phyloP scores from a whole-genome alignment of 2,329 filamentous ascomycete species.

The Fulvia fulva region DNA sequence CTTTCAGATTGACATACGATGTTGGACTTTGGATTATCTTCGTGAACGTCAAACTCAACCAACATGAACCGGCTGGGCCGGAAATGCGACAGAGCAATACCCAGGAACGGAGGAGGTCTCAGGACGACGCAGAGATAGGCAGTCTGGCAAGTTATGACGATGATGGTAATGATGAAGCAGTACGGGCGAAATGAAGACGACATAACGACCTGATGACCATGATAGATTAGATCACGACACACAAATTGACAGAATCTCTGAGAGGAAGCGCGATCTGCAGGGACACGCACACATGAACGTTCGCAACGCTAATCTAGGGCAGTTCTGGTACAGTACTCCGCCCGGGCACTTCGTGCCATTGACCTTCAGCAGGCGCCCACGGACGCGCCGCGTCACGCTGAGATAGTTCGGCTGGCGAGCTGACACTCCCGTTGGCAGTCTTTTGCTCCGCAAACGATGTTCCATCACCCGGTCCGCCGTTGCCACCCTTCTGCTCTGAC shows the following conservation, averaged over 20 bases:
- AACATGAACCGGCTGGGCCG: slow-evolving; percentile 11
- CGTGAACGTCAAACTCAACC: slow-evolving; percentile 51
- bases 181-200: not conserved
- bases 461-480: not conserved
- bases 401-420: not conserved
- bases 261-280: not conserved
- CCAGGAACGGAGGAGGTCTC: not conserved
- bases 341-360: not conserved
- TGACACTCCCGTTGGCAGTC: not conserved
- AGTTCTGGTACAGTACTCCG: not conserved
- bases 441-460: not conserved
- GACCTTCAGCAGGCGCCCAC: too few species aligned
- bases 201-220: not conserved
- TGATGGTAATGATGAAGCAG: not conserved
- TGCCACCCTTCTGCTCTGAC: not conserved
- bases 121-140: slow-evolving; percentile 5
- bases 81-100: slow-evolving; percentile 7
- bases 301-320: not conserved
- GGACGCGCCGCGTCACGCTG: not conserved
- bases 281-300: not conserved
- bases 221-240: not conserved
- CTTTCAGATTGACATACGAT: slow-evolving; percentile 54
- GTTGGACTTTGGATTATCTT: slow-evolving; percentile 58
- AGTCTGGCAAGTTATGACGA: slow-evolving; percentile 6
- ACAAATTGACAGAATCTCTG: not conserved